Percentiles rank a stretch among this genome's conserved stretches.
phyloP scores from a whole-genome alignment of 352 stramenopile species.

The Phytopythium boreale region DNA sequence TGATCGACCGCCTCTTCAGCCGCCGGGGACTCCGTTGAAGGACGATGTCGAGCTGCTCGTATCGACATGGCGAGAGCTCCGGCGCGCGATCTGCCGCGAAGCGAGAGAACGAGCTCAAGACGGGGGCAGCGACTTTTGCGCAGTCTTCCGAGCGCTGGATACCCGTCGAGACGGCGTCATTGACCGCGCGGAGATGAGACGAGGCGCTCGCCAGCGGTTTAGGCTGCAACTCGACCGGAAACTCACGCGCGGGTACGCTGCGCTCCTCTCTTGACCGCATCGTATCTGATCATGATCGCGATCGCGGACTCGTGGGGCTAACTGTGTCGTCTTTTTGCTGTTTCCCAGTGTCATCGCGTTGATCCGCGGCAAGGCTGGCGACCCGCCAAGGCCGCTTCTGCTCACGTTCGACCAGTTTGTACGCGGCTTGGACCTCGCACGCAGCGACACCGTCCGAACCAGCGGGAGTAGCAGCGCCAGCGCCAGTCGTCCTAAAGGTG shows the following conservation, averaged over 20 bases:
- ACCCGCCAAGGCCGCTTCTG: conserved; percentile 32
- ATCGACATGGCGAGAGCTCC: conserved; percentile 44
- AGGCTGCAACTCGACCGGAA: conserved; percentile 55
- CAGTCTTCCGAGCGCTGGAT: conserved; percentile 51
- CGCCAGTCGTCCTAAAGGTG: neutral
- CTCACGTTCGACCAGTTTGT: conserved; percentile 50
- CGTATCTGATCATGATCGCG: too few species aligned
- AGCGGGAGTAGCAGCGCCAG: neutral
- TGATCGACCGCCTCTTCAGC: neutral
- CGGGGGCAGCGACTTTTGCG: conserved; percentile 7
- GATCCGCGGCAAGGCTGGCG: conserved; percentile 40
- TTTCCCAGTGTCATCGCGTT: conserved; percentile 45
- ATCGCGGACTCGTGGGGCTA: too few species aligned
- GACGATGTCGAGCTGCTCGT: conserved; percentile 40
- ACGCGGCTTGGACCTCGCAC: conserved; percentile 45
- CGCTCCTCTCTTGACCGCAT: neutral
- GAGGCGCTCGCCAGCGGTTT: conserved; percentile 34
- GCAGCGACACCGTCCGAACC: neutral
- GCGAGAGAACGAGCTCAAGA: conserved; percentile 7
- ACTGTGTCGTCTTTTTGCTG: neutral
- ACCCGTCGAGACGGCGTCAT: conserved; percentile 44
- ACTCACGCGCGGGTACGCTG: conserved; percentile 61
- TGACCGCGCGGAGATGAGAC: conserved; percentile 62
- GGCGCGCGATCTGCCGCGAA: conserved; percentile 25
- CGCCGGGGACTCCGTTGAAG: neutral